These are phyloP conservation scores for Gracilaria gracilis DNA, from an alignment of 23 red algal species.

Conservation along the genomic window DNA sequence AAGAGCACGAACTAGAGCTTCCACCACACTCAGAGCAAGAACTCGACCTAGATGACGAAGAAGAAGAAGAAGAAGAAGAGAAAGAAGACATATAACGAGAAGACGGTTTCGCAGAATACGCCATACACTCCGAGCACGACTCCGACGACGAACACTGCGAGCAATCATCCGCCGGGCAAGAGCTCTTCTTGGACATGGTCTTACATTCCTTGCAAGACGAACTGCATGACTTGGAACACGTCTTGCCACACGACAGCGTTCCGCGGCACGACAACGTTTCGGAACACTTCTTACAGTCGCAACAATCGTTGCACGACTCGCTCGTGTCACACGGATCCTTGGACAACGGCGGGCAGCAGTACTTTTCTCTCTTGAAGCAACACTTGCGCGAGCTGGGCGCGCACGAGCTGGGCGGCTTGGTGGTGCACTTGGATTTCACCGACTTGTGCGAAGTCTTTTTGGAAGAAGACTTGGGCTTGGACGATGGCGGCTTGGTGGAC, in stretches of 20 bases:
- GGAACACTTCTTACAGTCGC: constrained; percentile 38
- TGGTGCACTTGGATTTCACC: constrained; percentile 8
- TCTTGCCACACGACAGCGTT: constrained; percentile 26
- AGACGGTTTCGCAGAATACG: constrained; percentile 35
- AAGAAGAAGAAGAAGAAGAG: not conserved
- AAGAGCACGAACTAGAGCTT: constrained; percentile 35
- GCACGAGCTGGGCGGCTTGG: not conserved
- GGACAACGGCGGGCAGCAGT: constrained; percentile 30
- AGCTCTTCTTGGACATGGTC: constrained; percentile 31
- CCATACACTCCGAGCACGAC: constrained; percentile 34
- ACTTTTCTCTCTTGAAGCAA: constrained; percentile 43
- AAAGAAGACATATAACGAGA: not conserved
- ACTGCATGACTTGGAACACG: not conserved
- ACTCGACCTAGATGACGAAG: constrained; percentile 19
- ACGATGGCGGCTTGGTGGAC: constrained; percentile 2
- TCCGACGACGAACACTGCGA: not conserved
- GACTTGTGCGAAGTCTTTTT: constrained; percentile 17
- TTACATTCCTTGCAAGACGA: constrained; percentile 29
- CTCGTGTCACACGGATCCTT: not conserved
- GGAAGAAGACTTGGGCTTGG: constrained; percentile 2
- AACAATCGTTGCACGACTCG: constrained; percentile 3
- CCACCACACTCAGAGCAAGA: constrained; percentile 23
- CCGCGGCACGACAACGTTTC: constrained; percentile 22
- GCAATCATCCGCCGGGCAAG: not conserved
- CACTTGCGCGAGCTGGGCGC: constrained; percentile 19